Evolutionary conservation across 371 early-diverging fungal species (phyloP), one percentile per base, ranked within the genome.

Genomic region (Actinomucor elegans): DNA sequence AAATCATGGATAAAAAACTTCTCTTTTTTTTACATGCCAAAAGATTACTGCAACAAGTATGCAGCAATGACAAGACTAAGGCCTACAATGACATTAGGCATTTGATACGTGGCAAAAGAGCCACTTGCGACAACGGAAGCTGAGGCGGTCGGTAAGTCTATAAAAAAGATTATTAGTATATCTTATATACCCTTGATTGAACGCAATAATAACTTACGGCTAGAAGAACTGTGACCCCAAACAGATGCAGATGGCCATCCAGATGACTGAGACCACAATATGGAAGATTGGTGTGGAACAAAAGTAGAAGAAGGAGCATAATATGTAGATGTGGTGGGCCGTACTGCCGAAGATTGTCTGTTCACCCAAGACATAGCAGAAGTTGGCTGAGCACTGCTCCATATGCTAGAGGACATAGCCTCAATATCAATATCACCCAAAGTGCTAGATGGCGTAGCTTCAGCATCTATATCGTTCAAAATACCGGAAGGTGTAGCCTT

Each of bases 1-100:
- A n/a, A n/a, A n/a, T n/a, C n/a, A n/a, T n/a, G n/a, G n/a, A n/a
- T n/a, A n/a, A n/a, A n/a, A n/a, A n/a, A n/a, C n/a, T n/a, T n/a
- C n/a, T n/a, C n/a, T n/a, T n/a, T n/a, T n/a, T n/a, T n/a, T n/a
- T n/a, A n/a, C n/a, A n/a, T n/a, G n/a, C n/a, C n/a, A n/a, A n/a
- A n/a, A n/a, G n/a, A 29, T 51, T 40, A 51, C 20, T 40, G 51
- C 41, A 51, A 32, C 3, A 38, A 9, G 18, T 51, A 51, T 15
- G 31, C 51, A 31, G 41, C 51, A 29, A n/a, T 27, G 20, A 41
- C 51, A 26, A 41, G 14, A 14, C 32, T n/a, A 32, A 52, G 15
- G 26, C 52, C 52, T 1, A 52, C 5, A 31, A 26, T n/a, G 10
- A 33, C 49, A 18, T 37, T 49, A 27, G 49, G 37, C 49, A 52